Percentiles rank a stretch among this genome's conserved stretches.
Conservation (phyloP, 345 rosid species). For the Cardamine resedifolia region DNA sequence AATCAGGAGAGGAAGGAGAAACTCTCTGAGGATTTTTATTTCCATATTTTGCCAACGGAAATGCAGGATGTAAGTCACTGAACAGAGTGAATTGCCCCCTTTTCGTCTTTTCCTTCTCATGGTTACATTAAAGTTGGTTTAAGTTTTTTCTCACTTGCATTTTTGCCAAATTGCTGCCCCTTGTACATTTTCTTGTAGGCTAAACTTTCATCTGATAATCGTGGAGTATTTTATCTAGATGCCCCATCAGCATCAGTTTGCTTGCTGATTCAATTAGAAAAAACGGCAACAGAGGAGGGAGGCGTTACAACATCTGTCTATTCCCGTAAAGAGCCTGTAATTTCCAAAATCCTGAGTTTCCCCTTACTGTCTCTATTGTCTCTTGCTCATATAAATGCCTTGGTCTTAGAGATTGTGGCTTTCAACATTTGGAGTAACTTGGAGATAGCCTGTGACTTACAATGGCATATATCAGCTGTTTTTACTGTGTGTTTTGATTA, state of each 20-base stretch:
- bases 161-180: slow-evolving; percentile 4
- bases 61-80: slow-evolving; percentile 72
- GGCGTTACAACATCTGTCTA: slow-evolving; percentile 91
- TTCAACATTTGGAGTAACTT: slow-evolving; percentile 10
- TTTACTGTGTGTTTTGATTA: slow-evolving; percentile 14
- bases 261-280: slow-evolving; percentile 87
- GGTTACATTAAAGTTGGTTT: not conserved
- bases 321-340: slow-evolving; percentile 99
- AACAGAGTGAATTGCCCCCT: not conserved
- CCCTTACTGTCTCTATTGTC: slow-evolving; percentile 4
- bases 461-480: slow-evolving; percentile 11
- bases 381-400: slow-evolving; percentile 19
- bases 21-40: slow-evolving; percentile 88
- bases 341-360: slow-evolving; percentile 25
- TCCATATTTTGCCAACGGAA: slow-evolving; percentile 68
- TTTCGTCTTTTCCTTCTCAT: slow-evolving; percentile 5
- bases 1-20: slow-evolving; percentile 95
- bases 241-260: slow-evolving; percentile 91
- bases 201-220: slow-evolving; percentile 58
- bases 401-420: slow-evolving; percentile 18
- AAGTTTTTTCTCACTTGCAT: not conserved
- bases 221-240: slow-evolving; percentile 88
- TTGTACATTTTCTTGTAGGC: slow-evolving; percentile 48
- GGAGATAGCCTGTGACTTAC: slow-evolving; percentile 7
- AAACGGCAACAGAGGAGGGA: slow-evolving; percentile 91